phyloP scores from a whole-genome alignment of 768 basidiomycete genomes.

The Leucogyrophana mollusca region DNA sequence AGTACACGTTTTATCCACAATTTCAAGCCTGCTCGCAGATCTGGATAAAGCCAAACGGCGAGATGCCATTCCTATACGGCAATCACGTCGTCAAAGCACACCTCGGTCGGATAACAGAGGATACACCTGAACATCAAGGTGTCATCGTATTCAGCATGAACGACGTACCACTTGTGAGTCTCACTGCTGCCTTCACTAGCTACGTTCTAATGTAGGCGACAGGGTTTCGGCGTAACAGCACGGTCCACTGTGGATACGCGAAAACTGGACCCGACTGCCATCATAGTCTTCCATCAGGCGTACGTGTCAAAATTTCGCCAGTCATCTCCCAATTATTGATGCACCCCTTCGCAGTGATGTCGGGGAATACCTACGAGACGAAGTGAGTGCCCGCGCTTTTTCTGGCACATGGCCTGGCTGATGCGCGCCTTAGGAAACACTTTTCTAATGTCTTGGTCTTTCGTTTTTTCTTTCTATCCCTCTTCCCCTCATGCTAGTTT shows the following conservation, averaged over 20 bases:
- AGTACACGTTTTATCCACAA: not conserved
- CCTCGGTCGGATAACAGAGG: slow-evolving; percentile 97
- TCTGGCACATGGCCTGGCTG: slow-evolving; percentile 5
- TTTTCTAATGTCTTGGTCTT: slow-evolving; percentile 49
- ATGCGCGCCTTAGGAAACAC: slow-evolving; percentile 57
- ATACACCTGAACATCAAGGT: slow-evolving; percentile 98
- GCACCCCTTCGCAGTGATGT: slow-evolving; percentile 66
- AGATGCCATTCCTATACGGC: slow-evolving; percentile 99
- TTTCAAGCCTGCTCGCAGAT: too few relatives aligned
- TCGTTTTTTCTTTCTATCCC: slow-evolving; percentile 3
- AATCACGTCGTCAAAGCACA: slow-evolving; percentile 99
- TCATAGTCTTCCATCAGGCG: slow-evolving; percentile 99
- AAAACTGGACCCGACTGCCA: slow-evolving; percentile 95
- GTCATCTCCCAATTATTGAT: not conserved
- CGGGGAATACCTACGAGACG: slow-evolving; percentile 96
- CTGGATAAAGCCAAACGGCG: slow-evolving; percentile 99
- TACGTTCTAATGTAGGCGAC: too few relatives aligned
- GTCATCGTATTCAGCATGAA: slow-evolving; percentile 97
- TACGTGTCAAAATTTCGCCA: slow-evolving; percentile 28
- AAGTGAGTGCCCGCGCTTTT: slow-evolving; percentile 48
- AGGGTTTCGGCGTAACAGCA: slow-evolving; percentile 99
- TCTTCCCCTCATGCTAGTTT: slow-evolving; percentile 4
- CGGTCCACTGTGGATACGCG: slow-evolving; percentile 93
- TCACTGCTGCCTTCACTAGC: too few relatives aligned
- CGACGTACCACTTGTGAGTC: slow-evolving; percentile 83